phyloP scores from a whole-genome alignment of 768 basidiomycete genomes.

The Agaricus subrufescens region DNA sequence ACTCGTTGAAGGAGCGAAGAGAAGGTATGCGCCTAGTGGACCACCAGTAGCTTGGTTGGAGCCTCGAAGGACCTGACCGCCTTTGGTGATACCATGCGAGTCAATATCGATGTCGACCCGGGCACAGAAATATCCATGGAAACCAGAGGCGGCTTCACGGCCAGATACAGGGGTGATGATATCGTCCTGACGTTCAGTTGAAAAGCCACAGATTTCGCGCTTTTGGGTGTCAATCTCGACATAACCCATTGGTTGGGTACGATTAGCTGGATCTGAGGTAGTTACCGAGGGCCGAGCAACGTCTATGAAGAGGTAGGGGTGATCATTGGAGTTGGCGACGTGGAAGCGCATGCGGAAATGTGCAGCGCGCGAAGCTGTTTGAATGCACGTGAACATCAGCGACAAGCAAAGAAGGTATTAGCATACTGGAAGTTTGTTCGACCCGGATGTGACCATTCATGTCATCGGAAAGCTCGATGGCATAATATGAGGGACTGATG shows the following conservation, averaged over 20 bases:
- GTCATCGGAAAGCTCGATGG: constrained; percentile 48
- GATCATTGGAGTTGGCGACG: constrained; percentile 16
- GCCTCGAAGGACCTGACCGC: constrained; percentile 29
- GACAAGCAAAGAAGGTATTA: neutral
- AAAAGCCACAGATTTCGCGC: constrained; percentile 31
- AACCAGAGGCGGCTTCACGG: constrained; percentile 29
- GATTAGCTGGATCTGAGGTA: constrained; percentile 42
- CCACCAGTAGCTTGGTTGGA: constrained; percentile 32
- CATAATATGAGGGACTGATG: constrained; percentile 50
- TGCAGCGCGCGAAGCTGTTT: constrained; percentile 66
- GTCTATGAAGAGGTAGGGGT: constrained; percentile 63
- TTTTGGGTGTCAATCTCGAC: constrained; percentile 37
- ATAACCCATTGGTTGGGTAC: constrained; percentile 51
- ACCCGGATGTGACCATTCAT: constrained; percentile 47
- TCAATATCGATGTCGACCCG: constrained; percentile 45
- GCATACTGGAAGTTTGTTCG: constrained; percentile 62
- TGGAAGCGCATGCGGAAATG: constrained; percentile 69
- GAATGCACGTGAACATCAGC: neutral
- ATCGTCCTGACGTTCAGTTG: constrained; percentile 12
- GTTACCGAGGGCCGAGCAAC: constrained; percentile 59
- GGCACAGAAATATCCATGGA: constrained; percentile 57
- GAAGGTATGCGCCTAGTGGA: constrained; percentile 46
- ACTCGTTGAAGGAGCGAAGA: constrained; percentile 28
- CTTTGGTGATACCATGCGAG: constrained; percentile 43
- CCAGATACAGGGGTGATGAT: constrained; percentile 58